Conservation (phyloP, 2,329 filamentous ascomycete genomes). For the Periconia sp. region DNA sequence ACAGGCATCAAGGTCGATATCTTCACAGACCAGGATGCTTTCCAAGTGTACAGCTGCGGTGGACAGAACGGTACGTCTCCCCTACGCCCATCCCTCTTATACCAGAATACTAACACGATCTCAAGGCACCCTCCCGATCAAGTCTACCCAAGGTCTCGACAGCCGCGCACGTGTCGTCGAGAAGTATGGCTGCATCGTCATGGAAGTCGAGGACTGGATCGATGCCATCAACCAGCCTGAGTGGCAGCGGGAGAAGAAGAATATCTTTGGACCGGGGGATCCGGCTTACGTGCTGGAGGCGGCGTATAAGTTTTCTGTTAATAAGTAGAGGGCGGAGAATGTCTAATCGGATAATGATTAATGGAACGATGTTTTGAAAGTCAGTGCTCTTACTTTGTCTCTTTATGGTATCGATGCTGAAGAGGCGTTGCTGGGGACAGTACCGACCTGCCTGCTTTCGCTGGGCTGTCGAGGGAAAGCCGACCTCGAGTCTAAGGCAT, state of each 20-base stretch:
- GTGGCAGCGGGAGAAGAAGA: slow-evolving; percentile 71
- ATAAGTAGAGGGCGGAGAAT: slow-evolving; percentile 15
- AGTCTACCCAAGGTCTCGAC: slow-evolving; percentile 71
- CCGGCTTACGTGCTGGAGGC: slow-evolving; percentile 53
- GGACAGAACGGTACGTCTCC: slow-evolving; percentile 67
- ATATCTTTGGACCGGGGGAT: slow-evolving; percentile 56
- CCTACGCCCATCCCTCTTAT: neutral
- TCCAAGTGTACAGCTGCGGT: slow-evolving; percentile 88
- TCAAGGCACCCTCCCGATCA: slow-evolving; percentile 64
- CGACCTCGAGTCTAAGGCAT: too few relatives aligned
- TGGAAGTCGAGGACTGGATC: slow-evolving; percentile 94
- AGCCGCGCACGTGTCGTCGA: slow-evolving; percentile 67
- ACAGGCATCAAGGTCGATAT: slow-evolving; percentile 85
- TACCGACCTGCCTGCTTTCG: too few relatives aligned
- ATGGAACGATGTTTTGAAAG: too few relatives aligned
- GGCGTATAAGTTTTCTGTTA: slow-evolving; percentile 51
- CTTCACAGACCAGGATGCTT: slow-evolving; percentile 81
- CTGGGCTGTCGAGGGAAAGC: too few relatives aligned
- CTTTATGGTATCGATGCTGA: too few relatives aligned
- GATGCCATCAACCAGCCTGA: slow-evolving; percentile 91
- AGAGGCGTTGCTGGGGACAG: too few relatives aligned
- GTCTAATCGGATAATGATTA: slow-evolving; percentile 9
- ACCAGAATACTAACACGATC: neutral
- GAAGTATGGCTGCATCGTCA: slow-evolving; percentile 83
- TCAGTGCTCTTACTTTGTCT: too few relatives aligned